Base-by-base conservation (phyloP, 2,329 filamentous ascomycete genomes). In the Pseudophaeomoniella oleicola region DNA sequence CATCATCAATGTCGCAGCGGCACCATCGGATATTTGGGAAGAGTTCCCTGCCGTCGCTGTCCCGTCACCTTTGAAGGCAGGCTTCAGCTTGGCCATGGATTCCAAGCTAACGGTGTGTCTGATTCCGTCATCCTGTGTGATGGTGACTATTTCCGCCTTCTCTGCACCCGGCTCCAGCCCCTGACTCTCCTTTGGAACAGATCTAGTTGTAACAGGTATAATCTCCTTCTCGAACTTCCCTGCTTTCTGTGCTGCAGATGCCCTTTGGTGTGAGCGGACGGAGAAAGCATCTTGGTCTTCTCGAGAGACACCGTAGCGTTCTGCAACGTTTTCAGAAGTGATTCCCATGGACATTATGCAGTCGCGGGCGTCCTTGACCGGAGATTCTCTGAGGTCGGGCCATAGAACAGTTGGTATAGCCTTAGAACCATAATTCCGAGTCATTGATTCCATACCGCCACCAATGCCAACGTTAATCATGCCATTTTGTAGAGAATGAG, bases 381-480 rank as follows among this genome's bases (percentile, higher is more conserved):
- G 58, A 3, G 70, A 76, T 1, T 79, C 70, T 48, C 65, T 72
- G 42, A 94, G 62, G 36, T 71, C 76, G 0, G 80, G 76, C 84
- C 85, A 94, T 9, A 85, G 59, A 44, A 85, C 73, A 0, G 76
- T 78, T 0, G 87, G 87, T 31, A 94, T 90, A n/a, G 87, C 87
- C 39, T 76, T 67, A 16, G 67, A 75, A 36, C 78, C 86, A 59
- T 94, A 94, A 61, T 94, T 94, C 45, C 80, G 65, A 44, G 84
- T 93, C 87, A 94, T 94, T 62, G 81, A 88, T 70, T 94, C 87
- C 82, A 92, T 94, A 18, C 87, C 87, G 2, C 82, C 87, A 6
- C 78, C 87, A 42, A 94, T 75, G 41, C 84, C 87, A 0, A 70
- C 66, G 42, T 77, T 71, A 36, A 88, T 80, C 47, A 73, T 71